Evolutionary conservation across 371 early-diverging fungal genomes (phyloP).

Genomic region (Mucor indicus): DNA sequence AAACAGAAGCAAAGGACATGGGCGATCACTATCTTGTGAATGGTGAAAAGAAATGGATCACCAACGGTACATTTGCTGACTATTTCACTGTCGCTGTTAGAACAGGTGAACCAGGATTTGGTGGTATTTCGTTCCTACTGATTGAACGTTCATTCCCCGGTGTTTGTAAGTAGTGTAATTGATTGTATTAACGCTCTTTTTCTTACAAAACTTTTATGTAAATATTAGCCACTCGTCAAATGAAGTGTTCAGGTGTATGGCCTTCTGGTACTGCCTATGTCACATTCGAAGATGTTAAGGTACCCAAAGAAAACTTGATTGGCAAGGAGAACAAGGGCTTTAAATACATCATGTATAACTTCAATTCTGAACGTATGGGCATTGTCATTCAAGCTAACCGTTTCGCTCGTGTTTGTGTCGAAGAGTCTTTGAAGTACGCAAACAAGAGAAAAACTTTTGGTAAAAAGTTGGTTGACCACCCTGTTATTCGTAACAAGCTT

Average conservation of each 20-base stretch:
- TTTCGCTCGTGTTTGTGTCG: constrained; percentile 77
- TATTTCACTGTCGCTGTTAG: constrained; percentile 58
- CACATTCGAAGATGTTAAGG: constrained; percentile 77
- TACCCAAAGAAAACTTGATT: constrained; percentile 75
- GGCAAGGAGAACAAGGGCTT: constrained; percentile 85
- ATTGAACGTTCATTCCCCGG: constrained; percentile 74
- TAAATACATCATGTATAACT: constrained; percentile 71
- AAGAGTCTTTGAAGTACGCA: constrained; percentile 79
- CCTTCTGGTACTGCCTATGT: constrained; percentile 71
- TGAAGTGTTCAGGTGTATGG: constrained; percentile 78
- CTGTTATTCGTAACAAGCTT: constrained; percentile 63
- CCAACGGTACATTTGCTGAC: constrained; percentile 81
- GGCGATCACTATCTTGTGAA: constrained; percentile 56
- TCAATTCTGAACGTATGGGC: constrained; percentile 74
- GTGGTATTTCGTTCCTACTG: constrained; percentile 69
- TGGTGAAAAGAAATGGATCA: constrained; percentile 81
- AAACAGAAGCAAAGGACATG: constrained; percentile 68
- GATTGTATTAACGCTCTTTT: background rate
- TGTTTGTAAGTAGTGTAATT: constrained; percentile 23
- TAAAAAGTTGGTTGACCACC: constrained; percentile 66
- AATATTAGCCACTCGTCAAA: constrained; percentile 59
- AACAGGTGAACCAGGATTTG: constrained; percentile 77
- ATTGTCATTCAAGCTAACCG: constrained; percentile 80
- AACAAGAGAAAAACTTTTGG: constrained; percentile 83
- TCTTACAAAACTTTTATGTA: background rate